Evolutionary conservation across 169 alveolate species (phyloP).

Genomic region (Cryptosporidium xiaoi): DNA sequence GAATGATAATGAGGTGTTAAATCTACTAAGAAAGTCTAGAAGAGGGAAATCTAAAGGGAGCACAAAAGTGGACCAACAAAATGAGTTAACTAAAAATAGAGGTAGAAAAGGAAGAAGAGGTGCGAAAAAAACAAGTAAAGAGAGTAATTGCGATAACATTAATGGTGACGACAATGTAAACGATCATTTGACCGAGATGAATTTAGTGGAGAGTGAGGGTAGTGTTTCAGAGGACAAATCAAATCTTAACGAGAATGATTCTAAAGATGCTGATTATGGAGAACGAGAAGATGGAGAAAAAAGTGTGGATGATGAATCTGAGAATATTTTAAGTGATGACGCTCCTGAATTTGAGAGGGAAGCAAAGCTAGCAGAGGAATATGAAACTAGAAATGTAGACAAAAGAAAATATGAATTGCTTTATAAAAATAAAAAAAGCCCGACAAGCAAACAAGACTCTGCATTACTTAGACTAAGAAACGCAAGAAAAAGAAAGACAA

Average conservation of each 20-base stretch:
- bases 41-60: slow-evolving; percentile 7
- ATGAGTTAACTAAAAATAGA: too few relatives aligned
- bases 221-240: not conserved
- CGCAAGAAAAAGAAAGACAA: slow-evolving; percentile 54
- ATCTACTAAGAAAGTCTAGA: slow-evolving; percentile 41
- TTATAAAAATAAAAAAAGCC: slow-evolving; percentile 35
- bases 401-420: slow-evolving; percentile 63
- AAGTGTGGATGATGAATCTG: slow-evolving; percentile 13
- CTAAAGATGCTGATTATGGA: not conserved
- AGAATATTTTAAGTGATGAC: slow-evolving; percentile 23
- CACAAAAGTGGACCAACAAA: not conserved
- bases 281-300: not conserved
- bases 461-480: slow-evolving; percentile 53
- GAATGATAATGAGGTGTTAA: slow-evolving; percentile 44
- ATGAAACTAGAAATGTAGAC: slow-evolving; percentile 23
- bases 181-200: not conserved
- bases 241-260: not conserved
- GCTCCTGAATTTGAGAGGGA: slow-evolving; percentile 68
- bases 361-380: slow-evolving; percentile 56
- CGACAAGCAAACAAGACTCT: slow-evolving; percentile 56
- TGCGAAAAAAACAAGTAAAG: not conserved
- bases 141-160: not conserved
- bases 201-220: slow-evolving; percentile 1
- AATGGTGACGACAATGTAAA: not conserved
- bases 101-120: not conserved